Base-by-base conservation (phyloP, 768 basidiomycete species). In the Mycena belliarum region DNA sequence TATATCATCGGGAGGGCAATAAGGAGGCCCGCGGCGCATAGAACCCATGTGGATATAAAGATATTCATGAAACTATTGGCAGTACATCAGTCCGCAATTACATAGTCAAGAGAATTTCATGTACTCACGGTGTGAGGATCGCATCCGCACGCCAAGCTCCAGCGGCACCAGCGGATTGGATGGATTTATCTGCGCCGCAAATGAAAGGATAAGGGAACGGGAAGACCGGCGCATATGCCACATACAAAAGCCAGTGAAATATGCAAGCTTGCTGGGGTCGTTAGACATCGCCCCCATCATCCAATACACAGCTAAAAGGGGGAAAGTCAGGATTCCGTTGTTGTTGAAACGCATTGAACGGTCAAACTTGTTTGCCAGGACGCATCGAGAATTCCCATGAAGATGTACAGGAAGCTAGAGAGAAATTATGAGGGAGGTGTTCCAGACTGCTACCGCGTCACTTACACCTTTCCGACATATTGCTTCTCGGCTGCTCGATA, bases 361-460 rank as follows among this genome's bases (percentile, higher is more conserved):
- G n/a, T n/a, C n/a, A n/a, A n/a, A 0, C 84, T 84, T 1, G 88
- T 91, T 69, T 93, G 92, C 89, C 91, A 93, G 83, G 90, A 87
- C 2, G 91, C 79, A 61, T 93, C 92, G 57, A 91, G 77, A 14
- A 93, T 67, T 25, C 90, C 88, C 60, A 84, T 89, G 72, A 86
- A 82, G 61, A 89, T 82, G 71, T 86, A 91, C 7, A 93, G 71
- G 72, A 79, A 79, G 8, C 61, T 62, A 15, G 29, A 32, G 25
- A 6, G 38, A 16, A 40, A 38, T 38, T n/a, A n/a, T 45, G 8
- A 48, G 40, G n/a, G 14, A 20, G 11, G 29, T 9, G 21, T 15
- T 26, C 35, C n/a, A 2, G 20, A 38, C n/a, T 33, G n/a, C 2
- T 6, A 33, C 45, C 16, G 10, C 2, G 14, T n/a, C 28, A 43